Base-by-base conservation (phyloP, 2,329 filamentous ascomycete genomes). In the Ascomycota sp. region DNA sequence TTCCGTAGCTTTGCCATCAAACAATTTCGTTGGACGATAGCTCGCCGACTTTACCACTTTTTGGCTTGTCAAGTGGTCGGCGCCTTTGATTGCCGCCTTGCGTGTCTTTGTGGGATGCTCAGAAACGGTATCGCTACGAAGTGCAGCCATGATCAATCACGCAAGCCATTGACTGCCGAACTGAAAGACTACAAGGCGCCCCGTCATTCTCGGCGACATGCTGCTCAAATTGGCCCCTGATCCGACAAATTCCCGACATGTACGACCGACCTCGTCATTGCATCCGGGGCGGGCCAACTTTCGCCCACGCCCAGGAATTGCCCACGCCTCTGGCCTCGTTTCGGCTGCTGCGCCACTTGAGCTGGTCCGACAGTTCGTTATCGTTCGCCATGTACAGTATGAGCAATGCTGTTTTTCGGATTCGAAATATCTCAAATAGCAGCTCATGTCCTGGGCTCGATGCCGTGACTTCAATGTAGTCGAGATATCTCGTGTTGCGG, bases 61-160 rank as follows among this genome's bases (percentile, higher is more conserved):
- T n/a, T n/a, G n/a, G n/a, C n/a, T n/a, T n/a, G n/a, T n/a, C n/a
- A n/a, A n/a, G n/a, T n/a, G n/a, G n/a, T n/a, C n/a, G n/a, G n/a
- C n/a, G n/a, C n/a, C n/a, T n/a, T n/a, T n/a, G n/a, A n/a, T n/a
- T n/a, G n/a, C n/a, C n/a, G n/a, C n/a, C n/a, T 28, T 35, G 29
- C 29, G 30, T 21, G 19, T 32, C 23, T 30, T 27, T 28, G 30
- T 39, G 37, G 26, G 12, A 36, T 20, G 27, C 37, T 32, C 13
- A 35, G n/a, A 20, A 37, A 37, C 8, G 55, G 51, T 5, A 47
- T 41, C 7, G 56, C 54, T n/a, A n/a, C n/a, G n/a, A n/a, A n/a
- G n/a, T n/a, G n/a, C n/a, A 1, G 56, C 51, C 53, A 58, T 58
- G 11, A 57, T 37, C 1, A n/a, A n/a, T n/a, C n/a, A n/a, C n/a